Evolutionary conservation across 1,284 basidiomycete genomes (phyloP).

Genomic region (Phellopilus nigrolimitatus): DNA sequence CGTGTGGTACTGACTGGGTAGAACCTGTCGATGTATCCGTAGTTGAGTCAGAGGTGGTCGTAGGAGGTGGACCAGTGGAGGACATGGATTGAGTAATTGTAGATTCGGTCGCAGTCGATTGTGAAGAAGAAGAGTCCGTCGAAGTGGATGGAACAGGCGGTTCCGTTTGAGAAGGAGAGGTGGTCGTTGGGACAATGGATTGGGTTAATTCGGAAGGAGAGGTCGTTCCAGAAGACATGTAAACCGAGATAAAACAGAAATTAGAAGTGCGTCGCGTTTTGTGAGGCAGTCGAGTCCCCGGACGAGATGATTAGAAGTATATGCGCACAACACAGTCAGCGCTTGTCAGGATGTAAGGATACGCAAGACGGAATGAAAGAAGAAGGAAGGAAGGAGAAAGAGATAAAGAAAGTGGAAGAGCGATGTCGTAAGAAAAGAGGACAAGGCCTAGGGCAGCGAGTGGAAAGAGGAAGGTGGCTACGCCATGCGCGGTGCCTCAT

Average conservation of each 20-base stretch:
- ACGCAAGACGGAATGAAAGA: background rate
- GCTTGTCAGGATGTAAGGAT: background rate
- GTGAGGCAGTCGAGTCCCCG: no score
- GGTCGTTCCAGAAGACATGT: conserved; percentile 4
- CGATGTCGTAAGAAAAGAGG: background rate
- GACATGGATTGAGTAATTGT: conserved; percentile 15
- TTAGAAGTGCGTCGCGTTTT: no score
- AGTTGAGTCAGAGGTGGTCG: background rate
- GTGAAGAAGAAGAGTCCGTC: background rate
- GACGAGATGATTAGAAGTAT: background rate
- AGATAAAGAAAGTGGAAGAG: background rate
- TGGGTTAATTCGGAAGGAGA: background rate
- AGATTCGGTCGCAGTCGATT: background rate
- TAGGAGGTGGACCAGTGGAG: background rate
- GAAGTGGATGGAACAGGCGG: conserved; percentile 1
- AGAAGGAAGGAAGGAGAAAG: background rate
- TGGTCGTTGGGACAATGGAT: background rate
- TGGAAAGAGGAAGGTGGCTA: no score
- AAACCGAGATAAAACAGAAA: background rate
- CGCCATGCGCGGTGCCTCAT: background rate
- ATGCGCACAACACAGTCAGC: conserved; percentile 1
- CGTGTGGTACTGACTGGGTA: conserved; percentile 1
- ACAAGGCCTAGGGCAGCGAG: conserved; percentile 1
- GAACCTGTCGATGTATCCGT: background rate
- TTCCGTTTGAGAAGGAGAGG: conserved; percentile 4